Conservation (phyloP, 2,329 filamentous ascomycete genomes). For the Pseudodiploospora longispora region DNA sequence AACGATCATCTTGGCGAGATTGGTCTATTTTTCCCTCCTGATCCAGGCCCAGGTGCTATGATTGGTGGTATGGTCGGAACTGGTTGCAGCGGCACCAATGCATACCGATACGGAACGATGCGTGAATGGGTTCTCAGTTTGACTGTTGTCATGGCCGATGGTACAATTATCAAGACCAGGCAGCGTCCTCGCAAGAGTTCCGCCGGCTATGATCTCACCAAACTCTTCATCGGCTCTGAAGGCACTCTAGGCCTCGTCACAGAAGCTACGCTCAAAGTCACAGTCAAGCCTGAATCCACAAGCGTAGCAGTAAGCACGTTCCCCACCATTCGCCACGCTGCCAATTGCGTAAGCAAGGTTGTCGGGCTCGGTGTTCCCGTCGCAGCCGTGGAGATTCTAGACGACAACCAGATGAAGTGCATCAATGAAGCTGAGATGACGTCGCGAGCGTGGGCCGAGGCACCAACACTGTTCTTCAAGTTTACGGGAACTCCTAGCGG, state of each 20-base stretch:
- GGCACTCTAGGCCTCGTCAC: conserved; percentile 87
- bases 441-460: conserved; percentile 58
- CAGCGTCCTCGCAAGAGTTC: conserved; percentile 84
- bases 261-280: conserved; percentile 82
- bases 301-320: conserved; percentile 68
- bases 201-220: conserved; percentile 85
- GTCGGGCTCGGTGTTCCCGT: conserved; percentile 76
- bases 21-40: conserved; percentile 84
- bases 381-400: conserved; percentile 85
- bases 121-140: conserved; percentile 84
- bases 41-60: conserved; percentile 84
- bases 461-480: conserved; percentile 77
- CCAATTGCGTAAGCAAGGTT: conserved; percentile 70
- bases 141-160: conserved; percentile 84
- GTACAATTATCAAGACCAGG: conserved; percentile 81
- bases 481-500: conserved; percentile 62
- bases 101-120: conserved; percentile 91
- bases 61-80: conserved; percentile 85
- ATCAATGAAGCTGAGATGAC: conserved; percentile 62
- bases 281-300: conserved; percentile 68
- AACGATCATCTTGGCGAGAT: conserved; percentile 68
- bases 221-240: conserved; percentile 83
- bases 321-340: conserved; percentile 57
- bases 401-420: conserved; percentile 79
- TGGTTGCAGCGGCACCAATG: conserved; percentile 70